phyloP scores from a whole-genome alignment of 2,329 filamentous ascomycete species.

The Aspergillus unguis region DNA sequence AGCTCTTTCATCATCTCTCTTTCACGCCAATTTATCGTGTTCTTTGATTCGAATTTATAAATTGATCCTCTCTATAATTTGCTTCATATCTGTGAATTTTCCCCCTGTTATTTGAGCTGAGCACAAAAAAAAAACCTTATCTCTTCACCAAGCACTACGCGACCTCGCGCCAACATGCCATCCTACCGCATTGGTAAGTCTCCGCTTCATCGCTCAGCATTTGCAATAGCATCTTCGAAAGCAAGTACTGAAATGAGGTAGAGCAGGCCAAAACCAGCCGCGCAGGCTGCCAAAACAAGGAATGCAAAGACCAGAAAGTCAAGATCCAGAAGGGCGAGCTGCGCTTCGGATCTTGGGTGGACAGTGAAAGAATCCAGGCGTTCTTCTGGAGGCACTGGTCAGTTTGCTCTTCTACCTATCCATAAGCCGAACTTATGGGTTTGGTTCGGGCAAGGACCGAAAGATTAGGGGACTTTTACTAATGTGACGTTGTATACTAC shows the following conservation, averaged over 20 bases:
- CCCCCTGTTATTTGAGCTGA: not conserved
- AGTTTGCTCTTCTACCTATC: conserved; percentile 24
- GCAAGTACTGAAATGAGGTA: conserved; percentile 34
- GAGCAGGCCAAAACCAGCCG: conserved; percentile 69
- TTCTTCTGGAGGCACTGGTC: conserved; percentile 89
- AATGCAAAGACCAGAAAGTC: conserved; percentile 65
- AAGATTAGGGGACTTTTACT: not conserved
- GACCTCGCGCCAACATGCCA: conserved; percentile 8
- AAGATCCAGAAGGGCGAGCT: conserved; percentile 80
- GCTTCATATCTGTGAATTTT: not conserved
- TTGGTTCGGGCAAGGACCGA: too few species aligned
- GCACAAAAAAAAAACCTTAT: too few species aligned
- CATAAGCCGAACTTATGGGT: not conserved
- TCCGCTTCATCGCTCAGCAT: not conserved
- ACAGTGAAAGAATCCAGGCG: conserved; percentile 56
- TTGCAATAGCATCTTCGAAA: too few species aligned
- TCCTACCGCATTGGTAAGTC: conserved; percentile 10
- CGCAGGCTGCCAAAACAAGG: conserved; percentile 67
- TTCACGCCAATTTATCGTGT: conserved; percentile 3
- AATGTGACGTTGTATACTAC: not conserved
- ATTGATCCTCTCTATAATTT: not conserved
- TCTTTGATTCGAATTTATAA: not conserved
- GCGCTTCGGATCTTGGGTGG: conserved; percentile 71
- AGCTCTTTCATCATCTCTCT: conserved; percentile 3
- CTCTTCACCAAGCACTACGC: not conserved